Percentiles rank a stretch among this genome's conserved stretches.
Conservation (phyloP, 768 basidiomycete genomes). For the Crassisporium funariophilum region DNA sequence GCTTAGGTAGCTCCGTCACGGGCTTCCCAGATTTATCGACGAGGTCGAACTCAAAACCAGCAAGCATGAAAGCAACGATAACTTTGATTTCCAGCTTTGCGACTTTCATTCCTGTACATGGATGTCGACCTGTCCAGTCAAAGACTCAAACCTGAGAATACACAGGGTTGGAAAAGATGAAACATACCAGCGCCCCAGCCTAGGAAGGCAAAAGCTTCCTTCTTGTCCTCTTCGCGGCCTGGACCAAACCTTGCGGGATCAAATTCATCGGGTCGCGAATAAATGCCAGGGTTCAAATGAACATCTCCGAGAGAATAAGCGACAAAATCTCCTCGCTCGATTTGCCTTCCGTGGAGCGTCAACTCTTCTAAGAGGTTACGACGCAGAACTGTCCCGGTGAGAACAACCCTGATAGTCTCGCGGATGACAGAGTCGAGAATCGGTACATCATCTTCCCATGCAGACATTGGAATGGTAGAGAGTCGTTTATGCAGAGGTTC, state of each 20-base stretch:
- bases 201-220: slow-evolving; percentile 31
- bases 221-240: slow-evolving; percentile 38
- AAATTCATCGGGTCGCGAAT: slow-evolving; percentile 35
- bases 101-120: slow-evolving; percentile 39
- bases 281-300: slow-evolving; percentile 38
- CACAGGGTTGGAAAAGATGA: not conserved
- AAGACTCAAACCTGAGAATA: not conserved
- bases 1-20: slow-evolving; percentile 23
- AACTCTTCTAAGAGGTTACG: slow-evolving; percentile 37
- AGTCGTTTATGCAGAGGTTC: slow-evolving; percentile 38
- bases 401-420: slow-evolving; percentile 40
- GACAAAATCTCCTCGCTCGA: slow-evolving; percentile 38
- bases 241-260: slow-evolving; percentile 36
- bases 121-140: slow-evolving; percentile 35
- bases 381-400: slow-evolving; percentile 32
- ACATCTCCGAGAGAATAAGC: slow-evolving; percentile 35
- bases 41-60: slow-evolving; percentile 33
- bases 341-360: slow-evolving; percentile 22
- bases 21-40: slow-evolving; percentile 33
- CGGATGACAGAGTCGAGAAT: slow-evolving; percentile 38
- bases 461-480: slow-evolving; percentile 33
- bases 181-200: slow-evolving; percentile 44
- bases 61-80: slow-evolving; percentile 34
- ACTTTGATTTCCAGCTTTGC: slow-evolving; percentile 42
- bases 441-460: slow-evolving; percentile 46